Percentiles rank a stretch among this genome's conserved stretches.
phyloP scores from a whole-genome alignment of 1,139 yeast species.

The Trichomonascaceae sp. region DNA sequence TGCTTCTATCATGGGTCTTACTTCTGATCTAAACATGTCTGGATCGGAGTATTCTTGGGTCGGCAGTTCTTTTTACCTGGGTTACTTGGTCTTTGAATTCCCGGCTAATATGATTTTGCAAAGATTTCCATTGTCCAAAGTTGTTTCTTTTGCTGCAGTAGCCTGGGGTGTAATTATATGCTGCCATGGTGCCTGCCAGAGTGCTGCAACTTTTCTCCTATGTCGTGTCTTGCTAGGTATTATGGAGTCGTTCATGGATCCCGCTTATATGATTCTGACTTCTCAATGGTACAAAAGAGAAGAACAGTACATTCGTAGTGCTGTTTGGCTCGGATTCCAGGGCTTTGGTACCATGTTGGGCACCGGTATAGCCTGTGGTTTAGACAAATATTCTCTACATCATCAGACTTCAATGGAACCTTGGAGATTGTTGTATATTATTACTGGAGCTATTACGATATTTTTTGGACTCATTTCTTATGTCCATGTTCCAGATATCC shows the following conservation, averaged over 20 bases:
- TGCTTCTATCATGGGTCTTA: slow-evolving; percentile 56
- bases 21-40: slow-evolving; percentile 30
- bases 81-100: slow-evolving; percentile 44
- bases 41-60: slow-evolving; percentile 43
- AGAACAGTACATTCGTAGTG: slow-evolving; percentile 19
- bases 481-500: slow-evolving; percentile 14
- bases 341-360: slow-evolving; percentile 24
- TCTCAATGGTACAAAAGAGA: slow-evolving; percentile 24
- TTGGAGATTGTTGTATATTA: slow-evolving; percentile 44
- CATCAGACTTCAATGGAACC: slow-evolving; percentile 22
- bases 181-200: slow-evolving; percentile 41
- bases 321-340: slow-evolving; percentile 21
- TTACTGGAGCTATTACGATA: slow-evolving; percentile 33
- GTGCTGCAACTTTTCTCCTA: slow-evolving; percentile 42
- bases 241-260: slow-evolving; percentile 38
- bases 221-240: slow-evolving; percentile 47
- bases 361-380: slow-evolving; percentile 19
- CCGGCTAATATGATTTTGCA: slow-evolving; percentile 48
- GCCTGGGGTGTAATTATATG: slow-evolving; percentile 45
- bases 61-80: slow-evolving; percentile 50
- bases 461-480: slow-evolving; percentile 13
- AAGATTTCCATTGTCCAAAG: slow-evolving; percentile 38
- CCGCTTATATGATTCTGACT: slow-evolving; percentile 19
- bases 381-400: slow-evolving; percentile 15
- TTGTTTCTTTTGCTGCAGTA: slow-evolving; percentile 37